Evolutionary conservation across 768 basidiomycete species (phyloP).

Genomic region (Filobasidium floriforme): DNA sequence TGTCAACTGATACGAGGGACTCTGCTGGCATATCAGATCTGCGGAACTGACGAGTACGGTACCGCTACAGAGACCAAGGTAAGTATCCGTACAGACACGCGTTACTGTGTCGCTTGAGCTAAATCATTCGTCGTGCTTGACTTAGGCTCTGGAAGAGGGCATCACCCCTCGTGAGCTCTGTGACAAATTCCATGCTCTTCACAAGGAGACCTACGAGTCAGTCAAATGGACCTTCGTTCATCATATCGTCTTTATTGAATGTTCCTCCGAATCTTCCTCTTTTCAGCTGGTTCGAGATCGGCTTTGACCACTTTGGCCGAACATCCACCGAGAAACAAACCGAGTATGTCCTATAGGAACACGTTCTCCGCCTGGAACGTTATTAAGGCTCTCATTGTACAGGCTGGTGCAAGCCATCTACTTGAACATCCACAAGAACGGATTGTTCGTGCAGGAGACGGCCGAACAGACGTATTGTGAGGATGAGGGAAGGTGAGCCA

Average conservation of each 20-base stretch:
- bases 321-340: constrained; percentile 86
- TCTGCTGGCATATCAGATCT: constrained; percentile 49
- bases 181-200: constrained; percentile 81
- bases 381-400: not conserved
- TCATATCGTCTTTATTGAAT: too few relatives aligned
- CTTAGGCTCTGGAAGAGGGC: constrained; percentile 43
- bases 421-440: constrained; percentile 69
- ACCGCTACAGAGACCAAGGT: constrained; percentile 98
- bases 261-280: too few relatives aligned
- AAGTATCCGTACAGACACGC: constrained; percentile 1
- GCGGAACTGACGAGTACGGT: constrained; percentile 99
- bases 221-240: too few relatives aligned
- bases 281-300: constrained; percentile 80
- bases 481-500: constrained; percentile 64
- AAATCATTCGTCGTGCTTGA: not conserved
- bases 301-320: constrained; percentile 92
- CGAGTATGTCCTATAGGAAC: constrained; percentile 53
- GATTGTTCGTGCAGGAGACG: constrained; percentile 67
- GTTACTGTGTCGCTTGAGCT: not conserved
- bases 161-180: constrained; percentile 53
- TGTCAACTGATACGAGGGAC: not conserved
- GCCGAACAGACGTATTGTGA: constrained; percentile 94
- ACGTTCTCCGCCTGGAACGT: not conserved
- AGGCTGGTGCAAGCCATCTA: constrained; percentile 91
- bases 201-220: constrained; percentile 79